Evolutionary conservation across 228 moss, liverwort and hornwort genomes (phyloP).

Genomic region (Sphagnum fallax): DNA sequence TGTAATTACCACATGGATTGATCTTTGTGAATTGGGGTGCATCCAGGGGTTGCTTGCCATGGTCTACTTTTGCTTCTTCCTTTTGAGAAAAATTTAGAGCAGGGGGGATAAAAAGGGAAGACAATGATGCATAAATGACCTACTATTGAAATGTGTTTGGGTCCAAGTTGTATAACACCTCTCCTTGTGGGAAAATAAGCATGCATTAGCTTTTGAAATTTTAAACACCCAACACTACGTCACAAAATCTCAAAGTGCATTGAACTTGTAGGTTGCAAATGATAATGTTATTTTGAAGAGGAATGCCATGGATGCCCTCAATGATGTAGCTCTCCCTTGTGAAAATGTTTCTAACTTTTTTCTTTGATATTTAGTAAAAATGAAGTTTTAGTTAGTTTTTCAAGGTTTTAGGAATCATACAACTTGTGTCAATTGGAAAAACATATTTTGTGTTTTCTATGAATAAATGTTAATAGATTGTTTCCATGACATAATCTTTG

Average conservation of each 20-base stretch:
- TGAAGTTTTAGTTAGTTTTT: neutral
- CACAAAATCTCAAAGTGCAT: no score
- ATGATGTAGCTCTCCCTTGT: slow-evolving; percentile 28
- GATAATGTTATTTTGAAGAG: slow-evolving; percentile 41
- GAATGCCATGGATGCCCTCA: slow-evolving; percentile 73
- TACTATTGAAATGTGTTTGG: neutral
- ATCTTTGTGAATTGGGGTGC: slow-evolving; percentile 54
- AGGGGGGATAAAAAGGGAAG: no score
- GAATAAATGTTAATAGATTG: no score
- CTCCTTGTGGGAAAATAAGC: no score
- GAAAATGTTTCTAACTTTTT: slow-evolving; percentile 21
- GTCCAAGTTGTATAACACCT: neutral
- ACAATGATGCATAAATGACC: no score
- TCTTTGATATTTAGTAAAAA: slow-evolving; percentile 16
- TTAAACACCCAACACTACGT: no score
- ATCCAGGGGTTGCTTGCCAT: slow-evolving; percentile 68
- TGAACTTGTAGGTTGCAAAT: slow-evolving; percentile 35
- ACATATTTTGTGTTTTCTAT: neutral
- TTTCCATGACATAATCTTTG: neutral
- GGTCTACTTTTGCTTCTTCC: slow-evolving; percentile 23
- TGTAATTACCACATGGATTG: slow-evolving; percentile 57
- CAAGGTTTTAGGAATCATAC: neutral
- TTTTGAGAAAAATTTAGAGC: no score
- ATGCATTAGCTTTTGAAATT: no score
- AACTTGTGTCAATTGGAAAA: neutral